Percentiles rank a stretch among this genome's conserved stretches.
phyloP scores from a whole-genome alignment of 768 basidiomycete species.

The Amanita muscaria region DNA sequence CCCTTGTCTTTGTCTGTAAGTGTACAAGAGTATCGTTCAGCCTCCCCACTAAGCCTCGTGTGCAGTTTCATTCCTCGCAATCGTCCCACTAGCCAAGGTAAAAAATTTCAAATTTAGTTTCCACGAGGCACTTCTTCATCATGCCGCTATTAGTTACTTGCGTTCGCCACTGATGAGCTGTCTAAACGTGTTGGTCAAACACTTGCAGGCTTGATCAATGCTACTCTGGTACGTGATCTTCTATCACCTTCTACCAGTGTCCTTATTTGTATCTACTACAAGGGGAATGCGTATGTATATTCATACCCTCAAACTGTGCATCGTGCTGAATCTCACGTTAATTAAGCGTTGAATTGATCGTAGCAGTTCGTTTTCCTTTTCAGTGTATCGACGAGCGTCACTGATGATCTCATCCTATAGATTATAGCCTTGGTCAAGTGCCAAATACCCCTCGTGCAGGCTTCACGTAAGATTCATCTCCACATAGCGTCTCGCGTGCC shows the following conservation, averaged over 20 bases:
- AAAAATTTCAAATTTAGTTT: background rate
- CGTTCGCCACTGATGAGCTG: constrained; percentile 81
- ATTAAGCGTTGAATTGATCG: constrained; percentile 58
- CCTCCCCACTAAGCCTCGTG: constrained; percentile 1
- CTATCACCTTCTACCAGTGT: background rate
- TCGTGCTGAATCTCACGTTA: constrained; percentile 10
- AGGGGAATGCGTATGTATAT: constrained; percentile 43
- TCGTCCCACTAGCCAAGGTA: constrained; percentile 79
- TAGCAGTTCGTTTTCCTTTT: constrained; percentile 49
- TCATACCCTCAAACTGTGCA: constrained; percentile 15
- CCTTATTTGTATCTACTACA: constrained; percentile 4
- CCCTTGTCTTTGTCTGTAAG: constrained; percentile 68
- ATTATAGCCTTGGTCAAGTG: constrained; percentile 43
- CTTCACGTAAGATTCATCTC: constrained; percentile 50
- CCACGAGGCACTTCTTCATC: background rate
- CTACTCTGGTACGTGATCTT: constrained; percentile 52
- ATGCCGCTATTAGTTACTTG: constrained; percentile 45
- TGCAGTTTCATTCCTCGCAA: constrained; percentile 69
- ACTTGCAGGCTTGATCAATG: constrained; percentile 76
- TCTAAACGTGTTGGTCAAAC: constrained; percentile 79
- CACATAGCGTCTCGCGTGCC: constrained; percentile 3
- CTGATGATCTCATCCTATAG: constrained; percentile 17
- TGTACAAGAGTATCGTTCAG: constrained; percentile 8
- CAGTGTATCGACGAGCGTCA: background rate
- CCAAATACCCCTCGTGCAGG: constrained; percentile 69